phyloP scores from a whole-genome alignment of 306 rosid species.

The Hippophae gyantsensis region DNA sequence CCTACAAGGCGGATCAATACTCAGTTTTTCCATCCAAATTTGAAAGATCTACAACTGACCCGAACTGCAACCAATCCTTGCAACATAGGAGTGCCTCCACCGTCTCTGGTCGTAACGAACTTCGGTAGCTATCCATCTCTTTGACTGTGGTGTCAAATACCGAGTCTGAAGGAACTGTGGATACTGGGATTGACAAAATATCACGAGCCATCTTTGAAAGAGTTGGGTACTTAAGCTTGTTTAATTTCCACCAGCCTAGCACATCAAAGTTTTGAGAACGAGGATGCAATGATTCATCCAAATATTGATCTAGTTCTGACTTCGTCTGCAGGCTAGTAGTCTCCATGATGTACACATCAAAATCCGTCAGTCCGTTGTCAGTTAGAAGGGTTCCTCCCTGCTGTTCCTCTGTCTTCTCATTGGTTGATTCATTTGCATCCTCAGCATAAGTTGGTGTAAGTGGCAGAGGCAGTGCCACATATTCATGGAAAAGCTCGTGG shows the following conservation, averaged over 20 bases:
- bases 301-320: slow-evolving; percentile 81
- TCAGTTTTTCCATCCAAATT: too few relatives aligned
- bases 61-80: slow-evolving; percentile 86
- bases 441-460: slow-evolving; percentile 73
- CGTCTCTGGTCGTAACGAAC: slow-evolving; percentile 75
- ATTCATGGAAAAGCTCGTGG: slow-evolving; percentile 83
- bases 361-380: slow-evolving; percentile 76
- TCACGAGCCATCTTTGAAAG: slow-evolving; percentile 96
- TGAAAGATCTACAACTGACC: slow-evolving; percentile 20
- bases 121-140: slow-evolving; percentile 70
- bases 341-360: slow-evolving; percentile 92
- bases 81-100: slow-evolving; percentile 88
- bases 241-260: slow-evolving; percentile 88
- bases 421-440: slow-evolving; percentile 43
- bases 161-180: slow-evolving; percentile 45
- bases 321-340: slow-evolving; percentile 75
- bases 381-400: slow-evolving; percentile 46
- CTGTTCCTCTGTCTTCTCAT: slow-evolving; percentile 28
- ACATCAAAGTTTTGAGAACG: slow-evolving; percentile 80
- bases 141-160: slow-evolving; percentile 44
- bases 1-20: too few relatives aligned
- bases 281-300: slow-evolving; percentile 79
- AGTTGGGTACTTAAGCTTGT: slow-evolving; percentile 86
- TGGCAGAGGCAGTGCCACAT: slow-evolving; percentile 70
- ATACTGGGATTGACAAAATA: slow-evolving; percentile 61